A percentile compares a stretch with the other conserved stretches of the same genome.
These are phyloP conservation scores for Yarrowia sp. DNA, from an alignment of 805 yeast genomes.

Conservation along the genomic window DNA sequence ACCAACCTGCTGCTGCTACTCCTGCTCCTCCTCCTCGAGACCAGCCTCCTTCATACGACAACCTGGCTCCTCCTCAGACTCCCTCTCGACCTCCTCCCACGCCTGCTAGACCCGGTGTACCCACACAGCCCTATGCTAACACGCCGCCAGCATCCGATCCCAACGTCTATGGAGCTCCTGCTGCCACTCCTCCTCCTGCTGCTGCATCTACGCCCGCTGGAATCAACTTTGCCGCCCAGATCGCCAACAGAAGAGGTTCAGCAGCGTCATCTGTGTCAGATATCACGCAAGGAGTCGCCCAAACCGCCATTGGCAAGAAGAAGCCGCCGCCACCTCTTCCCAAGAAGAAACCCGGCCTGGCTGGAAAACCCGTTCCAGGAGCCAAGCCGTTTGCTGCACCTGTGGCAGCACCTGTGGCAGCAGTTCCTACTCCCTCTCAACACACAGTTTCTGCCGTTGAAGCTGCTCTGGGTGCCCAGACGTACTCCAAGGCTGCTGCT, in stretches of 20 bases:
- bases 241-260: constrained; percentile 28
- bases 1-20: constrained; percentile 14
- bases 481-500: not conserved
- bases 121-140: not conserved
- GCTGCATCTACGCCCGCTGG: constrained; percentile 37
- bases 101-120: constrained; percentile 1
- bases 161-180: not conserved
- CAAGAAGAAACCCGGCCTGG: constrained; percentile 32
- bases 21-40: constrained; percentile 22
- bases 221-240: constrained; percentile 36
- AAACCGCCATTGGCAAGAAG: constrained; percentile 26
- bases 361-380: constrained; percentile 26
- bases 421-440: not conserved
- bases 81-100: constrained; percentile 11
- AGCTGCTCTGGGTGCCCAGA: constrained; percentile 3
- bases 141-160: constrained; percentile 2
- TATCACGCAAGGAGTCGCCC: constrained; percentile 30
- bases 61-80: constrained; percentile 3
- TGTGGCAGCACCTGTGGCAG: not conserved
- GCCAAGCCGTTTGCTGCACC: constrained; percentile 11
- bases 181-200: not conserved
- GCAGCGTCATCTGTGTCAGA: constrained; percentile 23
- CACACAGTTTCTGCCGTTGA: constrained; percentile 7
- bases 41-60: not conserved
- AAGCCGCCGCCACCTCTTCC: constrained; percentile 35